Evolutionary conservation across 306 rosid species (phyloP).

Genomic region (Parietaria judaica): DNA sequence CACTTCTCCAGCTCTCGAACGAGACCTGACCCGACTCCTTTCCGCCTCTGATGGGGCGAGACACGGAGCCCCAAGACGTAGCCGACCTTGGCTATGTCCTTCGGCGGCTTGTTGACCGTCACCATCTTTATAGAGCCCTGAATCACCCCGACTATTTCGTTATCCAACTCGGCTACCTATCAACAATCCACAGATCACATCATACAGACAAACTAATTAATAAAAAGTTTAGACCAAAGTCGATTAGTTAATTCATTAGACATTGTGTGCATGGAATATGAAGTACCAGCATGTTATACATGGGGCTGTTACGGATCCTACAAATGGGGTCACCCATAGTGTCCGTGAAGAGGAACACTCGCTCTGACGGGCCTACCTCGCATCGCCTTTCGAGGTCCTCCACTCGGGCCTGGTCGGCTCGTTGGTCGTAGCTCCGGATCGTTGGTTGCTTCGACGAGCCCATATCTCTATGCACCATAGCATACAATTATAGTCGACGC

Average conservation of each 20-base stretch:
- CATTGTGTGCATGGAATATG: neutral
- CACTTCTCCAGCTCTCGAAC: constrained; percentile 62
- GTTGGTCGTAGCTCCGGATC: constrained; percentile 51
- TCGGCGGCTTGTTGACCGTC: constrained; percentile 40
- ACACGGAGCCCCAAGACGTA: constrained; percentile 78
- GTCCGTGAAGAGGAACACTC: constrained; percentile 77
- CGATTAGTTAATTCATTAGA: neutral
- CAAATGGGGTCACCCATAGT: constrained; percentile 96
- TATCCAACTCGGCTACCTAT: constrained; percentile 67
- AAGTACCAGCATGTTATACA: constrained; percentile 81
- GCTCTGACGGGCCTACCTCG: constrained; percentile 66
- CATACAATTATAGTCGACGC: neutral
- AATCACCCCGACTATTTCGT: constrained; percentile 69
- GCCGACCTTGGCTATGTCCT: constrained; percentile 56
- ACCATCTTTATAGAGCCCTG: constrained; percentile 83
- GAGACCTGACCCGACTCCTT: constrained; percentile 60
- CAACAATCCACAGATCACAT: neutral
- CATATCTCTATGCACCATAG: constrained; percentile 23
- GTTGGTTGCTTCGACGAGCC: constrained; percentile 27
- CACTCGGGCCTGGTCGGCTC: constrained; percentile 57
- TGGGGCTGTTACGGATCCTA: constrained; percentile 83
- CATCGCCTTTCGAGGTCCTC: constrained; percentile 79
- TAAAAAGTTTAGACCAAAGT: neutral
- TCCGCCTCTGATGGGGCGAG: constrained; percentile 46
- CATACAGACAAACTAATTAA: neutral